phyloP scores from a whole-genome alignment of 2,329 filamentous ascomycete species.

The Fusarium bactridioides region DNA sequence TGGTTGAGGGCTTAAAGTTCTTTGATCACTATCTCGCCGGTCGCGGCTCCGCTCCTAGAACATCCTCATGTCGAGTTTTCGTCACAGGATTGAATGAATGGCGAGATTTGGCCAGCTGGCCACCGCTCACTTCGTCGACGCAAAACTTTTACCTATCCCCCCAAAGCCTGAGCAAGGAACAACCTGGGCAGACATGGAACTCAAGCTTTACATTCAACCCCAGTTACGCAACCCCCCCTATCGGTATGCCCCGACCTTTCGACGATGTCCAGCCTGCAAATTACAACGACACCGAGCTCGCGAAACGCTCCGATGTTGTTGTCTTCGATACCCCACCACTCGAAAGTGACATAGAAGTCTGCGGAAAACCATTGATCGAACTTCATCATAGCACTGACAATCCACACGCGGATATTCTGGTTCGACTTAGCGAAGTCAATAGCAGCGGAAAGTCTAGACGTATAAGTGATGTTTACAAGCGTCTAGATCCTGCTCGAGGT shows the following conservation, averaged over 20 bases:
- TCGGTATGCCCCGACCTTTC: neutral
- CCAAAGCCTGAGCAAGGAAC: rapidly evolving
- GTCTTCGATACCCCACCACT: neutral
- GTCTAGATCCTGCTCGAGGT: neutral
- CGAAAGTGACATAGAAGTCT: neutral
- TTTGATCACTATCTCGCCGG: neutral
- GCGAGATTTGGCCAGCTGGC: neutral
- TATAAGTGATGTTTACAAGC: neutral
- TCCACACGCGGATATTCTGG: neutral
- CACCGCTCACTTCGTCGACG: rapidly evolving
- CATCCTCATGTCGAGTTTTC: rapidly evolving
- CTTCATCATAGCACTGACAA: neutral
- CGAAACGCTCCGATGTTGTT: rapidly evolving
- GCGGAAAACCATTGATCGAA: neutral
- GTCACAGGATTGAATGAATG: neutral
- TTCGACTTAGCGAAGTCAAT: neutral
- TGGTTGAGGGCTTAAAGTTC: neutral
- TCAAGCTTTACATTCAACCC: neutral
- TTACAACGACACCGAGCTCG: neutral
- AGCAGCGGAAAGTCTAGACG: neutral
- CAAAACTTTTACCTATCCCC: neutral
- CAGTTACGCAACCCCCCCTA: neutral
- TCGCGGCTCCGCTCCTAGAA: rapidly evolving
- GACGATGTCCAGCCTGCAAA: neutral
- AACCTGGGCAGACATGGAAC: neutral